Evolutionary conservation across 2,329 filamentous ascomycete species (phyloP), one percentile per base, ranked within the genome.

Genomic region (Xylariomycetidae sp.): DNA sequence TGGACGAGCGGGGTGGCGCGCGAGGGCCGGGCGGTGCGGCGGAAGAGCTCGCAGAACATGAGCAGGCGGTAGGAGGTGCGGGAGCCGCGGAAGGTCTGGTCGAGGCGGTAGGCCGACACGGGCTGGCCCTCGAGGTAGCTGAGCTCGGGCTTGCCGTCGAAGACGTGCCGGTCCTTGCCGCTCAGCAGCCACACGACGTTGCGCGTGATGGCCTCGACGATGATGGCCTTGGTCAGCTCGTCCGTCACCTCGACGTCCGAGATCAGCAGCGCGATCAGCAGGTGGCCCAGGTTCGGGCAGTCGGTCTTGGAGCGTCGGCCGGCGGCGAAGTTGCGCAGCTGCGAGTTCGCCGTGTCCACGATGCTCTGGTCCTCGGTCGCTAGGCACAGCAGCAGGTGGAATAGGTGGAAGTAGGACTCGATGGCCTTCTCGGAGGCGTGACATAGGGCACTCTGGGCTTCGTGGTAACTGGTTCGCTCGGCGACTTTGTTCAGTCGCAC

Each of bases 131-230:
- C 68, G 4, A 70, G 43, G 42, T 67, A 71, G 5, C 57, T 55
- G 1, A 73, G 58, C 41, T 71, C 68, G 1, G 65, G 52, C 52
- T 54, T 58, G 18, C 50, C 34, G 10, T 50, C 47, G n/a, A n/a
- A n/a, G n/a, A n/a, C n/a, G n/a, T n/a, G n/a, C 6, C 6, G 6
- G n/a, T 57, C 57, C 17, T 40, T 48, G 20, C 17, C 43, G 35
- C 68, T 63, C 10, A 73, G 60, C 49, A 72, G 64, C 66, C 64
- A 71, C 9, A 70, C 64, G 1, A 72, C 67, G 34, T 73, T 72
- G 20, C 68, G 60, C 5, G 63, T 63, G 30, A 72, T 63, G 2
- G 67, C 60, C 50, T 73, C 68, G 9, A 56, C 62, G 41, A 73
- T 63, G 39, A 72, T 63, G 4, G 53, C 44, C 25, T 61, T 61